phyloP scores from a whole-genome alignment of 306 rosid genomes.

The Crotalaria pallida region DNA sequence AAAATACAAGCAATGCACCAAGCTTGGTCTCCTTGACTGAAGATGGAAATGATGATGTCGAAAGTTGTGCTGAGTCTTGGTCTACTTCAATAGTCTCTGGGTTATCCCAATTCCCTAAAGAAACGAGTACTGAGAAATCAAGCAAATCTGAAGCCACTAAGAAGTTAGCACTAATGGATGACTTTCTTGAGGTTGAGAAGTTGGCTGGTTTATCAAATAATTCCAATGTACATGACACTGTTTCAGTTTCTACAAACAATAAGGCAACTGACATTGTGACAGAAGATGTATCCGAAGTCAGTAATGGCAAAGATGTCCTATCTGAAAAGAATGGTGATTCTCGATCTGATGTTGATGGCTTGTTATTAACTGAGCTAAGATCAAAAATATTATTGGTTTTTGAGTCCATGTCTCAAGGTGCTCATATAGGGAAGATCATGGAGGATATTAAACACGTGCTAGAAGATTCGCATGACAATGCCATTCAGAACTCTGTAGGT shows the following conservation, averaged over 20 bases:
- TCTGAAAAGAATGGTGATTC: slow-evolving; percentile 34
- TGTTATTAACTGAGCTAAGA: slow-evolving; percentile 51
- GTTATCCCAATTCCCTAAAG: slow-evolving; percentile 49
- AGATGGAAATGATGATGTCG: slow-evolving; percentile 82
- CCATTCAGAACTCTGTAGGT: slow-evolving; percentile 31
- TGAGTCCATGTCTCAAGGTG: slow-evolving; percentile 63
- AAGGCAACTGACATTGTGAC: slow-evolving; percentile 38
- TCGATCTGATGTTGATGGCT: slow-evolving; percentile 32
- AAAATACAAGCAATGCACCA: slow-evolving; percentile 75
- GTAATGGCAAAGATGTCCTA: slow-evolving; percentile 25
- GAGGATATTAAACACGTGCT: slow-evolving; percentile 74
- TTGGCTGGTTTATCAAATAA: slow-evolving; percentile 74
- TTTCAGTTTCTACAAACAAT: slow-evolving; percentile 31
- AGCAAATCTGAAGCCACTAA: slow-evolving; percentile 57
- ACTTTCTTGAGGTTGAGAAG: slow-evolving; percentile 97
- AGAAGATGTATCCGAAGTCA: slow-evolving; percentile 31
- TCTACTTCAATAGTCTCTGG: slow-evolving; percentile 56
- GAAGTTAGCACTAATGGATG: slow-evolving; percentile 91
- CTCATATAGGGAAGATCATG: slow-evolving; percentile 57
- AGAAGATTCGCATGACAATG: slow-evolving; percentile 56
- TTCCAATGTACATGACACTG: slow-evolving; percentile 43
- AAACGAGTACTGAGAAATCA: slow-evolving; percentile 50
- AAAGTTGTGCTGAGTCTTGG: slow-evolving; percentile 79
- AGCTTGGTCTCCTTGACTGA: slow-evolving; percentile 85
- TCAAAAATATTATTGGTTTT: slow-evolving; percentile 67